phyloP scores from a whole-genome alignment of 2,329 filamentous ascomycete species.

The Beauveria sp. region DNA sequence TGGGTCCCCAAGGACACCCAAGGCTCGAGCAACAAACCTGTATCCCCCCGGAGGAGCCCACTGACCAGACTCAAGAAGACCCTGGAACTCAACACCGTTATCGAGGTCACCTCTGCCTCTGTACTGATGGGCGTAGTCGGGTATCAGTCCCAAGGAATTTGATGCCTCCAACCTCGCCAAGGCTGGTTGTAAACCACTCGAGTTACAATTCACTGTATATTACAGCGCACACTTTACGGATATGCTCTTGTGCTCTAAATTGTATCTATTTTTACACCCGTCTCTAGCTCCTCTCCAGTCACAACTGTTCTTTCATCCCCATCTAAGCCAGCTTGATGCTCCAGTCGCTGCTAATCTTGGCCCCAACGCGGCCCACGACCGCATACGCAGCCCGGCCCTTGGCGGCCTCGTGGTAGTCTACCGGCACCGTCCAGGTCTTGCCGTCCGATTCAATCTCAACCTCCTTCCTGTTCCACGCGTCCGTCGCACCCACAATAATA shows the following conservation, averaged over 20 bases:
- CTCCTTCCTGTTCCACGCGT: slow-evolving; percentile 58
- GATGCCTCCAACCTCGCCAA: slow-evolving; percentile 28
- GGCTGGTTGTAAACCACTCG: slow-evolving; percentile 5
- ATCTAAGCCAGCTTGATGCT: slow-evolving; percentile 28
- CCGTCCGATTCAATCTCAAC: slow-evolving; percentile 50
- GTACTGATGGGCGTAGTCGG: slow-evolving; percentile 32
- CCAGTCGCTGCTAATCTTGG: slow-evolving; percentile 48
- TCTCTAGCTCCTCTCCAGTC: neutral
- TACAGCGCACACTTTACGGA: no score
- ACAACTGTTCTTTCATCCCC: neutral
- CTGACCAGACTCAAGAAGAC: slow-evolving; percentile 36
- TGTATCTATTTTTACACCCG: slow-evolving; percentile 2
- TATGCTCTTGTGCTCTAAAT: neutral
- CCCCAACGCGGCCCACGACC: slow-evolving; percentile 43
- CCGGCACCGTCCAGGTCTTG: slow-evolving; percentile 46
- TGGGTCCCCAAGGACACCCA: slow-evolving; percentile 17
- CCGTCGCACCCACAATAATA: slow-evolving; percentile 71
- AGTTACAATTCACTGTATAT: no score
- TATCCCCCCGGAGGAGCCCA: slow-evolving; percentile 43
- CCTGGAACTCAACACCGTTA: slow-evolving; percentile 32
- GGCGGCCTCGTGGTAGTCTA: slow-evolving; percentile 49
- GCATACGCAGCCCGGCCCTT: slow-evolving; percentile 44
- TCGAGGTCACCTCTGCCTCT: slow-evolving; percentile 18
- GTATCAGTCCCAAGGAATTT: slow-evolving; percentile 35
- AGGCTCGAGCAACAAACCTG: slow-evolving; percentile 39